Evolutionary conservation across 768 basidiomycete genomes (phyloP).

Genomic region (Tylopilus sp.): DNA sequence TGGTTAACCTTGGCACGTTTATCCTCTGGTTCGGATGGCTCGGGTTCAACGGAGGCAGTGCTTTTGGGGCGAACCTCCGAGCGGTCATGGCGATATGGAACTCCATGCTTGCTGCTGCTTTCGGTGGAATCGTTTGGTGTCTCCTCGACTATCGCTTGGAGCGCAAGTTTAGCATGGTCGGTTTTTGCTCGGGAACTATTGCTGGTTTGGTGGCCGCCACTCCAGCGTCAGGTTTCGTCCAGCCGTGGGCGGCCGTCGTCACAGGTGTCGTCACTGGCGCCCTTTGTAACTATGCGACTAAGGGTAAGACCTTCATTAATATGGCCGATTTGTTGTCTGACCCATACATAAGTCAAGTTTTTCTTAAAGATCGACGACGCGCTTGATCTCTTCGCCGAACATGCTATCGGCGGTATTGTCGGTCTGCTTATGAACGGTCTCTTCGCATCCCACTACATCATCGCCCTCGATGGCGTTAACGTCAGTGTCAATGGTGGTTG

Average conservation of each 20-base stretch:
- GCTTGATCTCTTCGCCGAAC: constrained; percentile 89
- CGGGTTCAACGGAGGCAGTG: too few relatives aligned
- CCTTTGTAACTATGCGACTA: constrained; percentile 81
- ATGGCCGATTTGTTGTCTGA: constrained; percentile 7
- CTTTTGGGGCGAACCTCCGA: too few relatives aligned
- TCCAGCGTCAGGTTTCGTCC: constrained; percentile 80
- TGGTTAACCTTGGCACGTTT: too few relatives aligned
- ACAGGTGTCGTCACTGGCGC: constrained; percentile 71
- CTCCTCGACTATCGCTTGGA: constrained; percentile 76
- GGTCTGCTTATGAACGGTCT: constrained; percentile 72
- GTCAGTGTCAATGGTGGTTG: constrained; percentile 56
- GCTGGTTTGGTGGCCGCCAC: constrained; percentile 88
- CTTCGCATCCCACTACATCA: constrained; percentile 65
- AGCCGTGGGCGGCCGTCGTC: constrained; percentile 72
- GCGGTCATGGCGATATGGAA: too few relatives aligned
- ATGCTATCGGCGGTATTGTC: constrained; percentile 80
- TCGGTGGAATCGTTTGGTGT: constrained; percentile 83
- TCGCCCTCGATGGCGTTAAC: constrained; percentile 66
- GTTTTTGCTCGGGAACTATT: constrained; percentile 86
- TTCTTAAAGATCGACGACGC: constrained; percentile 78
- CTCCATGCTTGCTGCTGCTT: constrained; percentile 77
- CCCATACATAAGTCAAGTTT: constrained; percentile 53
- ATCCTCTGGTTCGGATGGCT: too few relatives aligned
- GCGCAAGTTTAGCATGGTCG: constrained; percentile 84
- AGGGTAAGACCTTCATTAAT: constrained; percentile 43